Evolutionary conservation across 1,284 basidiomycete genomes (phyloP).

Genomic region (Volvariella volvacea): DNA sequence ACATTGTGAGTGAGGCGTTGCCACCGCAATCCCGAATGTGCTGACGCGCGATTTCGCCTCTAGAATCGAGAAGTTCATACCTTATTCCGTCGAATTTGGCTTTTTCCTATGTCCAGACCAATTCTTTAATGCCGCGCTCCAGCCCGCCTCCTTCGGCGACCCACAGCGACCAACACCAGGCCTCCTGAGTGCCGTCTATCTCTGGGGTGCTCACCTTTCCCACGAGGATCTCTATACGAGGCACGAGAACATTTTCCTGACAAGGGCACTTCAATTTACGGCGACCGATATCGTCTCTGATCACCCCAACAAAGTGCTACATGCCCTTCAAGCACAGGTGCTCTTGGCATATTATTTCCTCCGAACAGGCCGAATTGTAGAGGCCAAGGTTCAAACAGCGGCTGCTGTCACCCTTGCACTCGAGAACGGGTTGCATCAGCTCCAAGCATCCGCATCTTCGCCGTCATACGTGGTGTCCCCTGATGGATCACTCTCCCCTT

Average conservation of each 20-base stretch:
- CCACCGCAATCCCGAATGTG: not conserved
- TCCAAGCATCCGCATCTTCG: conserved; percentile 26
- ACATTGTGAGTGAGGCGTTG: conserved; percentile 25
- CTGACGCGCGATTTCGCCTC: no score
- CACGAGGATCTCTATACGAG: conserved; percentile 20
- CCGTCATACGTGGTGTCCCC: conserved; percentile 25
- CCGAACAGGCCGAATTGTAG: conserved; percentile 35
- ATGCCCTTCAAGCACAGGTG: conserved; percentile 51
- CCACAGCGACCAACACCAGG: conserved; percentile 38
- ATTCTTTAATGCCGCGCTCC: conserved; percentile 30
- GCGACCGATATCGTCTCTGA: conserved; percentile 28
- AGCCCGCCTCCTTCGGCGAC: conserved; percentile 29
- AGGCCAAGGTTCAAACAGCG: conserved; percentile 36
- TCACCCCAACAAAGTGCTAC: conserved; percentile 37
- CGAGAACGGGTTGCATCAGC: conserved; percentile 33
- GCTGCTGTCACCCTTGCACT: conserved; percentile 34
- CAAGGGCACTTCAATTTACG: conserved; percentile 35
- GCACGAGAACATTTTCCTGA: conserved; percentile 32
- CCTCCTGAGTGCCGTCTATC: conserved; percentile 40
- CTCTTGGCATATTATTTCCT: conserved; percentile 51
- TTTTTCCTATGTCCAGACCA: conserved; percentile 41
- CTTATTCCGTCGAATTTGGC: conserved; percentile 35
- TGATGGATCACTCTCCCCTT: conserved; percentile 23
- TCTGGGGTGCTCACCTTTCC: conserved; percentile 42
- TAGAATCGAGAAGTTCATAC: conserved; percentile 37